These are phyloP conservation scores for Talaromyces nanjingensis DNA, from an alignment of 495 filamentous ascomycete species.

Conservation along the genomic window DNA sequence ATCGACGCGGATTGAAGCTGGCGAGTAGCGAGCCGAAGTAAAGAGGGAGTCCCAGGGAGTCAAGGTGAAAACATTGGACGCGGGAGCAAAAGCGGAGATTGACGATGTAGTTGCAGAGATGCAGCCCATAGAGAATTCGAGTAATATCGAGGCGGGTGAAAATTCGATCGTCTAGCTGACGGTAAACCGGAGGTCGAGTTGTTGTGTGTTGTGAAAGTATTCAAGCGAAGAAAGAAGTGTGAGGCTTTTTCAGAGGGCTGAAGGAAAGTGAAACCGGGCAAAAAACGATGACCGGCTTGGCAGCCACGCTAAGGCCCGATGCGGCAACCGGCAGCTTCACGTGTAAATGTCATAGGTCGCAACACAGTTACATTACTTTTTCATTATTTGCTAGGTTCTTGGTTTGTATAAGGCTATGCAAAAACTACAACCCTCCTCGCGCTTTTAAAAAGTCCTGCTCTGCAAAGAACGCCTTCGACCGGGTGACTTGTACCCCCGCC, in stretches of 20 bases:
- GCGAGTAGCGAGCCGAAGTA: constrained; percentile 11
- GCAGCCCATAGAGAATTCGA: constrained; percentile 30
- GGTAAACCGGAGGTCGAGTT: background rate
- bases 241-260: background rate
- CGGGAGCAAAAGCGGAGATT: constrained; percentile 24
- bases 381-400: background rate
- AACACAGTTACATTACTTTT: too few species aligned
- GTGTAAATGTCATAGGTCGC: constrained; percentile 1
- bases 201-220: background rate
- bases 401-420: background rate
- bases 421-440: background rate
- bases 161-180: background rate
- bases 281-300: background rate
- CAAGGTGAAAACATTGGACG: constrained; percentile 6
- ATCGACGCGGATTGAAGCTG: constrained; percentile 11
- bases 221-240: background rate
- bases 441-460: constrained; percentile 14
- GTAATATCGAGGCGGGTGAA: background rate
- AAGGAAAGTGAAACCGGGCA: background rate
- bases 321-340: background rate
- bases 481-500: constrained; percentile 51
- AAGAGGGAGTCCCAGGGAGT: constrained; percentile 25
- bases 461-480: constrained; percentile 41
- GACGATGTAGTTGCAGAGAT: constrained; percentile 26
- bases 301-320: background rate